Evolutionary conservation across 1,139 yeast species (phyloP).

Genomic region (Geotrichum candidum): DNA sequence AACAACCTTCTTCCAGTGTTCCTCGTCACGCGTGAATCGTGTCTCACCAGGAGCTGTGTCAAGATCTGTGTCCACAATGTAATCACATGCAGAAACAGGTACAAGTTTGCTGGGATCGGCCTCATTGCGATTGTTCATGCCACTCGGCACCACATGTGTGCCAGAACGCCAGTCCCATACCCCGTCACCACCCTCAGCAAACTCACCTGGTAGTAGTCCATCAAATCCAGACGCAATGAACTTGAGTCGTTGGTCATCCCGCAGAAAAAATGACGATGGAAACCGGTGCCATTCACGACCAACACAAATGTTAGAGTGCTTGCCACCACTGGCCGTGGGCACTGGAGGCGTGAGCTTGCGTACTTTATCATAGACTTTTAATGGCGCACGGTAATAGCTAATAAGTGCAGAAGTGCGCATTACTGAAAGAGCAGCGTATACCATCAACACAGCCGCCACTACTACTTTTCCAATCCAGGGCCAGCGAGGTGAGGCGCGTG

Average conservation of each 20-base stretch:
- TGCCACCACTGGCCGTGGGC: constrained; percentile 34
- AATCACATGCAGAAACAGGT: constrained; percentile 31
- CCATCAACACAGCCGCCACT: constrained; percentile 1
- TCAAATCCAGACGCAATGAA: constrained; percentile 75
- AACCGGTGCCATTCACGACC: constrained; percentile 95
- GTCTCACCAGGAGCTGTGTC: constrained; percentile 26
- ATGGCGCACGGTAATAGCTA: constrained; percentile 35
- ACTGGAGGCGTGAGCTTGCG: not conserved
- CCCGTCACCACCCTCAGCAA: constrained; percentile 41
- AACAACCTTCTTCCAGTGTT: constrained; percentile 32
- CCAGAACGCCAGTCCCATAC: constrained; percentile 19
- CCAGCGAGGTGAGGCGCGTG: not conserved
- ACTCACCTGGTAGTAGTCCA: constrained; percentile 87
- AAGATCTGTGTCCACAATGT: constrained; percentile 32
- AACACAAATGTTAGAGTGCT: constrained; percentile 55
- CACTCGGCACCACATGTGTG: constrained; percentile 44
- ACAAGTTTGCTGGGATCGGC: constrained; percentile 34
- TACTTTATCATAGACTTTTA: constrained; percentile 28
- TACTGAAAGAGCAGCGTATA: constrained; percentile 21
- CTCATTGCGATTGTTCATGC: constrained; percentile 67
- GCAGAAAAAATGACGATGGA: constrained; percentile 80
- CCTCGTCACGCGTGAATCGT: constrained; percentile 23
- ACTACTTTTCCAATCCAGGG: not conserved
- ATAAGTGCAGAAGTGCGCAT: constrained; percentile 34
- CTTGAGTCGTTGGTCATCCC: constrained; percentile 51